phyloP scores from a whole-genome alignment of 352 stramenopile species.

The Globisporangium nunn region DNA sequence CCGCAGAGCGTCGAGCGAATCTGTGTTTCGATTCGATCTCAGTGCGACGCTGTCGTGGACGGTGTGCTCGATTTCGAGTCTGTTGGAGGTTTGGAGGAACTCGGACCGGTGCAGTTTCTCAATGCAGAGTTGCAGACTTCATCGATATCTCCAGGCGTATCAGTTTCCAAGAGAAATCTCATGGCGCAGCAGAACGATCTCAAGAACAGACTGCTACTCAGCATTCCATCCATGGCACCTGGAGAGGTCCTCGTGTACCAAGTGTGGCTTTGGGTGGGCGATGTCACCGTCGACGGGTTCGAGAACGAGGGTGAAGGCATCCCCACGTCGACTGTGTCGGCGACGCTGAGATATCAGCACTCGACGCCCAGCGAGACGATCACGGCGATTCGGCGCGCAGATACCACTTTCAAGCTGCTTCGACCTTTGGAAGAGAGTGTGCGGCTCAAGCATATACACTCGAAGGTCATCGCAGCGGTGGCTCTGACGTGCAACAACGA shows the following conservation, averaged over 20 bases:
- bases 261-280: constrained; percentile 16
- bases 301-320: constrained; percentile 3
- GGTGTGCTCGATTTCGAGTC: constrained; percentile 45
- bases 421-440: constrained; percentile 26
- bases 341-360: constrained; percentile 22
- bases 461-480: constrained; percentile 21
- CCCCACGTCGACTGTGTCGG: constrained; percentile 11
- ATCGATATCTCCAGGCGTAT: background rate
- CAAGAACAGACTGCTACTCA: constrained; percentile 15
- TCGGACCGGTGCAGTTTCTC: constrained; percentile 9
- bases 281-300: constrained; percentile 3
- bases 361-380: constrained; percentile 10
- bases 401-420: constrained; percentile 26
- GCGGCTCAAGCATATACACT: constrained; percentile 29
- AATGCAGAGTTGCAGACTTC: constrained; percentile 4
- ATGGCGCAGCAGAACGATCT: background rate
- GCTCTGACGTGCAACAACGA: constrained; percentile 33
- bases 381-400: constrained; percentile 17
- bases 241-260: constrained; percentile 16
- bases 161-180: background rate
- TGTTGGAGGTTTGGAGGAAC: background rate
- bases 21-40: constrained; percentile 30
- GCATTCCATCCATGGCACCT: constrained; percentile 17
- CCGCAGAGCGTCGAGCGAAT: constrained; percentile 36
- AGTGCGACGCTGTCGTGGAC: constrained; percentile 35